These are phyloP conservation scores for Hypoxylon sp. DNA, from an alignment of 2,329 filamentous ascomycete species.

Conservation along the genomic window DNA sequence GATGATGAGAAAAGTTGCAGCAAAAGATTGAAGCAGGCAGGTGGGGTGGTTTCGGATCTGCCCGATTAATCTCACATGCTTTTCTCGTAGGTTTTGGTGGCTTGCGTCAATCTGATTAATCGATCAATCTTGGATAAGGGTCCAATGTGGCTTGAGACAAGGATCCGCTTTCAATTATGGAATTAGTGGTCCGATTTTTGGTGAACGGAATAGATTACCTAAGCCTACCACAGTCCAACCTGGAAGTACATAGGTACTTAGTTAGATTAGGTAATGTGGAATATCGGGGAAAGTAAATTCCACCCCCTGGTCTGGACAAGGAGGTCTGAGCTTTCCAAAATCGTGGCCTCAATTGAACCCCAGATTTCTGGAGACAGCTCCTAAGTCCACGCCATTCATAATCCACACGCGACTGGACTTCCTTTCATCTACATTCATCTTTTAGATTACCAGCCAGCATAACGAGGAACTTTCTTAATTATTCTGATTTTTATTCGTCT, in stretches of 20 bases:
- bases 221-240: not conserved
- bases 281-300: conserved; percentile 45
- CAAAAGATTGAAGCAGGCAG: conserved; percentile 16
- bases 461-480: conserved; percentile 33
- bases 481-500: conserved; percentile 33
- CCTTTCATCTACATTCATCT: conserved; percentile 58
- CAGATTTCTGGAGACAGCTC: conserved; percentile 54
- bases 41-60: conserved; percentile 35
- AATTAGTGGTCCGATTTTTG: not conserved
- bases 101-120: not conserved
- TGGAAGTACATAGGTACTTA: no score
- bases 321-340: conserved; percentile 50
- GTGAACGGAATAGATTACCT: not conserved
- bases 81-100: conserved; percentile 10
- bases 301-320: not conserved
- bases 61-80: conserved; percentile 33
- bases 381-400: conserved; percentile 45
- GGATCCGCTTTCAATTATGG: not conserved
- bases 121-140: conserved; percentile 15
- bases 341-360: conserved; percentile 59
- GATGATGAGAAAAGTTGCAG: conserved; percentile 18
- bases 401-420: conserved; percentile 40
- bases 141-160: conserved; percentile 14
- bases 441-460: conserved; percentile 40
- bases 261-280: not conserved